These are phyloP conservation scores for Beauveria varroae DNA, from an alignment of 2,329 filamentous ascomycete species.

Conservation along the genomic window DNA sequence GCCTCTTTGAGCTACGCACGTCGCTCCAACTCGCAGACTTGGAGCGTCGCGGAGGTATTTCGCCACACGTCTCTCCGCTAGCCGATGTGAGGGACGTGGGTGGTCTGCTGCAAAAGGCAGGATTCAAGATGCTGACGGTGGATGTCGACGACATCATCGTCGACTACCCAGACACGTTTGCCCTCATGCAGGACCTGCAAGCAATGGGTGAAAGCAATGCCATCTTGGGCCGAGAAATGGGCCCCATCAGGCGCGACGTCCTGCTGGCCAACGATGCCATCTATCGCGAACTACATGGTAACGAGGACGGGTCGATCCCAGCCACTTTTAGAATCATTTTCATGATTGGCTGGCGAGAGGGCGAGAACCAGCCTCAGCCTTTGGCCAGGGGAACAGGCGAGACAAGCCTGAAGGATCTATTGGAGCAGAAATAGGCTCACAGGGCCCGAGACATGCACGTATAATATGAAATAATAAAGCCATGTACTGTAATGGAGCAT, in stretches of 20 bases:
- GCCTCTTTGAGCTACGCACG: slow-evolving; percentile 85
- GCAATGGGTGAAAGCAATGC: slow-evolving; percentile 96
- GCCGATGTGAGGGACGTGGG: slow-evolving; percentile 90
- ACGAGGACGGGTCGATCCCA: slow-evolving; percentile 67
- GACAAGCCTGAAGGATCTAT: slow-evolving; percentile 79
- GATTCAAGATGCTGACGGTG: slow-evolving; percentile 93
- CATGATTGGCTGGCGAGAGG: slow-evolving; percentile 98
- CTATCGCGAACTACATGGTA: slow-evolving; percentile 80
- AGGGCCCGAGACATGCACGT: neutral
- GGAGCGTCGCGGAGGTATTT: slow-evolving; percentile 84
- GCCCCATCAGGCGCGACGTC: slow-evolving; percentile 71
- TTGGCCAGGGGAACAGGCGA: slow-evolving; percentile 77
- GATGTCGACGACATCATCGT: slow-evolving; percentile 97
- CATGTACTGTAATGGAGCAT: neutral
- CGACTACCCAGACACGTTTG: slow-evolving; percentile 83
- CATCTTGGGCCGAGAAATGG: slow-evolving; percentile 75
- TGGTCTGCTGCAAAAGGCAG: slow-evolving; percentile 74
- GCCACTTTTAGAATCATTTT: slow-evolving; percentile 94
- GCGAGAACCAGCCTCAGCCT: slow-evolving; percentile 69
- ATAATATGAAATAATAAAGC: neutral
- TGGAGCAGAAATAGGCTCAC: slow-evolving; percentile 37
- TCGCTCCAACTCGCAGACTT: slow-evolving; percentile 88
- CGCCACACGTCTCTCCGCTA: slow-evolving; percentile 81
- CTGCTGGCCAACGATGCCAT: slow-evolving; percentile 82
- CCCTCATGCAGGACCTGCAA: slow-evolving; percentile 88